Percentiles rank a stretch among this genome's conserved stretches.
phyloP scores from a whole-genome alignment of 192 early-diverging fungal genomes.

The Entomortierella lignicola region DNA sequence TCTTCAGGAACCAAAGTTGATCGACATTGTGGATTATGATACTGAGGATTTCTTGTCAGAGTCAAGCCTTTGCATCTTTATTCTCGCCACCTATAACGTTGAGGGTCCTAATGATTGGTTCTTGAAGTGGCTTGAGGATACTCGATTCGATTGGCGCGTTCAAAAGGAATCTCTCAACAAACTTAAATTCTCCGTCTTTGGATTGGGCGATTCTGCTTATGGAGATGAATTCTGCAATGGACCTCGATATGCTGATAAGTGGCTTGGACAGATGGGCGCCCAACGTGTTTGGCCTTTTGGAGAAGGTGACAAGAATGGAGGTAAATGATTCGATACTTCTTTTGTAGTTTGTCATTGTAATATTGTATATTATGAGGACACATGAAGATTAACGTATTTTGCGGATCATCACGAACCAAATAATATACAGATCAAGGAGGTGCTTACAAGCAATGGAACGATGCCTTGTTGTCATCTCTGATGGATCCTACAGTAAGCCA shows the following conservation, averaged over 20 bases:
- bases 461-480: slow-evolving; percentile 43
- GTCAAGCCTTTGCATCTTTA: slow-evolving; percentile 67
- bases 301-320: slow-evolving; percentile 71
- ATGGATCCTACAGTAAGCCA: slow-evolving; percentile 58
- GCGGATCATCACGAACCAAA: too few species aligned
- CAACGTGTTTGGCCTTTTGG: slow-evolving; percentile 68
- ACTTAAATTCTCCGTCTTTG: slow-evolving; percentile 75
- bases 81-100: slow-evolving; percentile 74
- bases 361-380: too few species aligned
- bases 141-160: slow-evolving; percentile 71
- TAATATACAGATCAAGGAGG: slow-evolving; percentile 41
- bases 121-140: slow-evolving; percentile 70
- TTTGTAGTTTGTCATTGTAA: neutral
- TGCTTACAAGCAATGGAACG: slow-evolving; percentile 49
- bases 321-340: slow-evolving; percentile 3
- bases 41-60: slow-evolving; percentile 70
- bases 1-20: slow-evolving; percentile 45
- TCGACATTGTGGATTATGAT: slow-evolving; percentile 74
- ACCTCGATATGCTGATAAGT: slow-evolving; percentile 68
- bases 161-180: slow-evolving; percentile 61
- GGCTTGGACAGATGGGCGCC: slow-evolving; percentile 70
- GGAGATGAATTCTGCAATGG: slow-evolving; percentile 68
- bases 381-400: too few species aligned
- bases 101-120: slow-evolving; percentile 80
- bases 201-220: slow-evolving; percentile 78